Evolutionary conservation across 176 grass and related monocot species (phyloP), one percentile per base, ranked within the genome.

Genomic region (Saccharum spontaneum): DNA sequence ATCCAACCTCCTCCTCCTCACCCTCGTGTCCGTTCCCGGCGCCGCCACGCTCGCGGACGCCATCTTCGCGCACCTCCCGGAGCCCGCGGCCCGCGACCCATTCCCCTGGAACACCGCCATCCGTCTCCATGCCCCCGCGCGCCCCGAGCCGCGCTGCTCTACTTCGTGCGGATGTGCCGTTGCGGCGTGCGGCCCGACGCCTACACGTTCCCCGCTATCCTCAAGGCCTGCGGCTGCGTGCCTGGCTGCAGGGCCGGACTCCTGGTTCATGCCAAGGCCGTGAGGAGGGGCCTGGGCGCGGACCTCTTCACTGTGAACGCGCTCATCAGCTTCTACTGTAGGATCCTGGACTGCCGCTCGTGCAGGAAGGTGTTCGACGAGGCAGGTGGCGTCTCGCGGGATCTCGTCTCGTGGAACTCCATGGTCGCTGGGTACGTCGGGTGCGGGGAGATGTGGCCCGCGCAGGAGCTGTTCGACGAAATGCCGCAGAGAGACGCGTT

Each of bases 351-450:
- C 31, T 73, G 73, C 34, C 65, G 55, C 31, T 83, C 79, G 6
- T 86, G 90, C 46, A 84, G 88, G 71, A 95, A 79, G 86, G 83
- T 95, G 83, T 92, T 95, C 71, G 88, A 92, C 18, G 83, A 79
- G 61, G 72, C 49, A 1, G 14, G 40, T 1, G 82, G 28, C 13
- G 65, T 40, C 10, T 64, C n/a, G 24, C 88, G 67, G 38, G 83
- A 95, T 82, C 82, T 90, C 82, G 76, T 92, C 6, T 90, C 90
- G 2, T 95, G 93, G 93, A 95, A 95, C 83, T 92, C 88, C 1
- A 90, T 95, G 66, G 78, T 95, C 4, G 64, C 93, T 9, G 90
- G 90, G 13, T 90, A 95, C 57, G 88, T 92, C 5, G 81, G 18
- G 1, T 84, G 82, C 10, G 88, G 86, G 14, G 50, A 92, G 44